Evolutionary conservation across 202 grass and related monocot species (phyloP), one percentile per base, ranked within the genome.

Genomic region (Zoysia matrella): DNA sequence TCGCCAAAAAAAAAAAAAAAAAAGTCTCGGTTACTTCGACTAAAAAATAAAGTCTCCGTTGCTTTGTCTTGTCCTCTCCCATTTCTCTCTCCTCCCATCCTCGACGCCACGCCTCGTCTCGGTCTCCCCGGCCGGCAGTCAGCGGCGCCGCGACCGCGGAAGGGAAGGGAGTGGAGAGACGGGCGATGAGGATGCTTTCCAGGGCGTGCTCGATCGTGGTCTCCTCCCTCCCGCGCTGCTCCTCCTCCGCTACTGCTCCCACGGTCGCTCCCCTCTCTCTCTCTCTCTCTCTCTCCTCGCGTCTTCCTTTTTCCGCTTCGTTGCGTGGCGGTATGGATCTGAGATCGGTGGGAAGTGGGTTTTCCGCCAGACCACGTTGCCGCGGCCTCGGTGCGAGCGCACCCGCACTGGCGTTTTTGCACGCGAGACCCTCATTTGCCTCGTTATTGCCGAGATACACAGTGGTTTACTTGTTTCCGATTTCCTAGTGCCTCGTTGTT

Each of bases 151-250:
- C 54, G 81, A 55, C 53, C 69, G 12, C 67, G 63, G 69, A 7
- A 64, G 72, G 40, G 10, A 42, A 36, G 46, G 78, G 36, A n/a
- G 50, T 3, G 8, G 52, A 66, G 51, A 51, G 62, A 14, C 64
- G 56, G 71, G 76, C 40, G 76, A 90, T 90, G 88, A 76, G 85
- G 82, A 88, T 91, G 86, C 79, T 91, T 50, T 91, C 82, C 50
- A 91, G 85, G 86, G 82, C 86, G 81, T 85, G 86, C 86, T 91
- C 89, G 48, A 80, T 88, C 82, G 86, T 91, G 69, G 89, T 75
- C 50, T 91, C 86, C 89, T 91, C 86, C 82, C 82, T 88, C 63
- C 86, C 86, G 42, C 85, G 85, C 74, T 91, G 89, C 86, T 91
- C 89, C 73, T 91, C 88, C 80, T 65, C 88, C 64, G 18, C 63